These are phyloP conservation scores for Curvularia lunata DNA, from an alignment of 2,329 filamentous ascomycete species.

Conservation along the genomic window DNA sequence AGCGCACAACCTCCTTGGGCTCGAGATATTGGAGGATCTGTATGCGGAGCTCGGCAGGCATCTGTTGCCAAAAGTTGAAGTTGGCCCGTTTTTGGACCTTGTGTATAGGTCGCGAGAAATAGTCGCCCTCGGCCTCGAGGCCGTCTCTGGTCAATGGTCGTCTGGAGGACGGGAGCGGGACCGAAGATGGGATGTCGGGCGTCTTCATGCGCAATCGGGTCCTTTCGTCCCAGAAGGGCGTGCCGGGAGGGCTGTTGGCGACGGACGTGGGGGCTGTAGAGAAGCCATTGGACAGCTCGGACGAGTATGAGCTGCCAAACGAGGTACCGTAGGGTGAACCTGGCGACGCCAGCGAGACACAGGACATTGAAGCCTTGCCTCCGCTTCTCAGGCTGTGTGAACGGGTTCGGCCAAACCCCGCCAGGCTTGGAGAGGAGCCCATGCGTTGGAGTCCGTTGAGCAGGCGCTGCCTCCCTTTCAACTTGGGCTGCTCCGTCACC, in stretches of 20 bases:
- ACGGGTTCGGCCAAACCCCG: conserved; percentile 66
- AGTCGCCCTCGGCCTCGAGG: conserved; percentile 52
- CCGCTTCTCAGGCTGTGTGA: conserved; percentile 71
- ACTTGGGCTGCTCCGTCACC: conserved; percentile 56
- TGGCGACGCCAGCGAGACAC: conserved; percentile 65
- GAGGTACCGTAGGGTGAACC: conserved; percentile 59
- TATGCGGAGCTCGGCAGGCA: conserved; percentile 84
- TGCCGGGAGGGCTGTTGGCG: conserved; percentile 55
- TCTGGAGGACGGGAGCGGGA: conserved; percentile 69
- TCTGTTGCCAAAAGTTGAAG: conserved; percentile 76
- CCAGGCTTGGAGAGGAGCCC: conserved; percentile 77
- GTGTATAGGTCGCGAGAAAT: conserved; percentile 53
- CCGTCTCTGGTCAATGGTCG: conserved; percentile 56
- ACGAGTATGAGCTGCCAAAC: conserved; percentile 61
- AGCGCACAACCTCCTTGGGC: conserved; percentile 80
- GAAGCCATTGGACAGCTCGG: conserved; percentile 63
- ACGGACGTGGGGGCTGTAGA: conserved; percentile 63
- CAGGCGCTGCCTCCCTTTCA: conserved; percentile 72
- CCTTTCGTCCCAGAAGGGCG: conserved; percentile 60
- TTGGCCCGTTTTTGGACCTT: conserved; percentile 48
- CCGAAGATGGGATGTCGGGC: conserved; percentile 60
- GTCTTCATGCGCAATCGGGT: conserved; percentile 63
- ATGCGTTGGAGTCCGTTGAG: conserved; percentile 80
- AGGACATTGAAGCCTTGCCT: conserved; percentile 69
- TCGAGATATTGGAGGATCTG: conserved; percentile 76